Percentiles rank a stretch among this genome's conserved stretches.
These are phyloP conservation scores for Monosporascus sp. DNA, from an alignment of 2,329 filamentous ascomycete genomes.

Conservation along the genomic window DNA sequence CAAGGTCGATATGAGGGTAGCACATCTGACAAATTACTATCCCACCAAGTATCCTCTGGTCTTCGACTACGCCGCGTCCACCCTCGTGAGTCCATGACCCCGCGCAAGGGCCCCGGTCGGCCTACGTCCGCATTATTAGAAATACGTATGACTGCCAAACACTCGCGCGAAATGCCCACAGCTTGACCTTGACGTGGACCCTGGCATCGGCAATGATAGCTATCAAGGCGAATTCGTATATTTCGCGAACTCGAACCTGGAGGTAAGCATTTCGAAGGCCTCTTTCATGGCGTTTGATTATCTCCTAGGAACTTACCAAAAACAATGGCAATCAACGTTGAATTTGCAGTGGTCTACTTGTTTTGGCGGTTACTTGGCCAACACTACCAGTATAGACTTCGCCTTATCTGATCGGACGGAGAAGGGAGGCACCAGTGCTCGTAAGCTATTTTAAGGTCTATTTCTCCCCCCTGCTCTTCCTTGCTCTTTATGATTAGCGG, in stretches of 20 bases:
- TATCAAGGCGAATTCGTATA: slow-evolving; percentile 6
- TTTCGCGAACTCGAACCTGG: slow-evolving; percentile 5
- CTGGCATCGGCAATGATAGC: slow-evolving; percentile 5
- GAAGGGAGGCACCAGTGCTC: slow-evolving; percentile 7
- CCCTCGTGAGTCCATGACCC: slow-evolving; percentile 5
- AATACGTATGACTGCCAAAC: not conserved
- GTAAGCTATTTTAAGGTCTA: slow-evolving; percentile 2
- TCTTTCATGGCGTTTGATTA: no score
- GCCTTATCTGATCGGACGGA: slow-evolving; percentile 1
- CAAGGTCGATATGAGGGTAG: slow-evolving; percentile 8
- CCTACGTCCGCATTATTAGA: no score
- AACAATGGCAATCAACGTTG: no score
- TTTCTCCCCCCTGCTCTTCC: no score
- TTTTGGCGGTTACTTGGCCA: slow-evolving; percentile 8
- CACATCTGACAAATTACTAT: slow-evolving; percentile 7
- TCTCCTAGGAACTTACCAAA: no score
- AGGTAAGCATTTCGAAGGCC: not conserved
- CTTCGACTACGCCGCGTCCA: slow-evolving; percentile 8
- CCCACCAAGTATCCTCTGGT: slow-evolving; percentile 10
- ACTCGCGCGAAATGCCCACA: not conserved
- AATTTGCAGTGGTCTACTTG: slow-evolving; percentile 12
- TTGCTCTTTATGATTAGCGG: no score
- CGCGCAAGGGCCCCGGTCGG: no score
- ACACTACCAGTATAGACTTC: slow-evolving; percentile 11
- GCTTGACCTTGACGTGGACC: slow-evolving; percentile 9